phyloP scores from a whole-genome alignment of 116 monocot genomes.

The Zostera marina region DNA sequence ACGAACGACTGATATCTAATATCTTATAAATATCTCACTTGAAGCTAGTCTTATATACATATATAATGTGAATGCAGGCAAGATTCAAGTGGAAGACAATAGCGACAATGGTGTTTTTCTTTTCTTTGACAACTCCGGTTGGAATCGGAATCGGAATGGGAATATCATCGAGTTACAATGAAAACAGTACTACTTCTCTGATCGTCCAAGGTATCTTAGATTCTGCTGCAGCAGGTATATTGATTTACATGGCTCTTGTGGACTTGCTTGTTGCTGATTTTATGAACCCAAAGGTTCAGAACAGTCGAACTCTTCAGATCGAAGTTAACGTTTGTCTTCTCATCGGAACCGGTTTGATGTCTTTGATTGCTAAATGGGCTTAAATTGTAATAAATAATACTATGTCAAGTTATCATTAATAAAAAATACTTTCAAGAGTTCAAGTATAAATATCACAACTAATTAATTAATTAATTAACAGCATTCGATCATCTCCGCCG shows the following conservation, averaged over 20 bases:
- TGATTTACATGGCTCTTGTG: slow-evolving; percentile 32
- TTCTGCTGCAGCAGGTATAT: slow-evolving; percentile 21
- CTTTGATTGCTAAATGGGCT: neutral
- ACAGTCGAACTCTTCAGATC: slow-evolving; percentile 2
- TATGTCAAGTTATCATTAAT: too few relatives aligned
- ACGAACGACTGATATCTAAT: too few relatives aligned
- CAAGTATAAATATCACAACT: too few relatives aligned
- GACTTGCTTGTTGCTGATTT: slow-evolving; percentile 31
- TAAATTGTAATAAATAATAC: too few relatives aligned
- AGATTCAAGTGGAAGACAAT: neutral
- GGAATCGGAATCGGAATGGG: neutral
- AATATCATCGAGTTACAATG: neutral
- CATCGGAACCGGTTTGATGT: neutral
- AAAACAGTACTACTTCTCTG: slow-evolving; percentile 12
- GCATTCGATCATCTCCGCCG: neutral
- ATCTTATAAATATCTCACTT: too few relatives aligned
- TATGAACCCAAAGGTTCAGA: slow-evolving; percentile 16
- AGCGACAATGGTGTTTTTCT: neutral
- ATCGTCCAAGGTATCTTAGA: slow-evolving; percentile 23
- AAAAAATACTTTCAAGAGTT: too few relatives aligned
- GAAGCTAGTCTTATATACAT: too few relatives aligned
- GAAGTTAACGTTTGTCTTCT: neutral
- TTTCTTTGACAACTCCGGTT: neutral
- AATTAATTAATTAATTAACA: neutral
- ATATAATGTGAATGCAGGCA: neutral